Evolutionary conservation across 2,329 filamentous ascomycete species (phyloP).

Genomic region (Fusarium sp.): DNA sequence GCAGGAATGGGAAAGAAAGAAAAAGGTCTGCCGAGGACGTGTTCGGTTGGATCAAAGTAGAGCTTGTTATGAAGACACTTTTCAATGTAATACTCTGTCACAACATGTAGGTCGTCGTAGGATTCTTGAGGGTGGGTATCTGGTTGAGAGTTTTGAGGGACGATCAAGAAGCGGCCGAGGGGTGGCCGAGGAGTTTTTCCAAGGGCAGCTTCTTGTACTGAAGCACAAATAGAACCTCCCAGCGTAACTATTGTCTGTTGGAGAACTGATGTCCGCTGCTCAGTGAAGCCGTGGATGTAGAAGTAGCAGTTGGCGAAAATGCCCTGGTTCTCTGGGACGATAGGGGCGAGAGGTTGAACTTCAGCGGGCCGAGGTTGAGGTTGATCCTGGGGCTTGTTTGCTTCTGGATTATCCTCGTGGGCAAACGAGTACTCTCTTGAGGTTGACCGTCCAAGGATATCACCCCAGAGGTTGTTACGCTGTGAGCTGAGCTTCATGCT

Average conservation of each 20-base stretch:
- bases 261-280: constrained; percentile 62
- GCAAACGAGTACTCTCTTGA: constrained; percentile 52
- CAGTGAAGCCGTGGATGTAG: constrained; percentile 70
- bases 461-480: constrained; percentile 88
- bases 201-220: constrained; percentile 56
- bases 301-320: constrained; percentile 70
- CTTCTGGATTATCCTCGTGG: constrained; percentile 34
- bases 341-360: constrained; percentile 19
- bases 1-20: constrained; percentile 75
- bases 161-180: constrained; percentile 62
- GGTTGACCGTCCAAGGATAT: constrained; percentile 74
- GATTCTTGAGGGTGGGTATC: constrained; percentile 56
- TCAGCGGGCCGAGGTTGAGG: constrained; percentile 14
- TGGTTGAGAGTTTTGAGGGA: constrained; percentile 64
- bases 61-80: constrained; percentile 83
- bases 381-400: constrained; percentile 16
- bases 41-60: constrained; percentile 75
- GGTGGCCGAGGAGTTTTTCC: constrained; percentile 46
- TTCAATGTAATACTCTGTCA: constrained; percentile 96
- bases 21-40: constrained; percentile 84
- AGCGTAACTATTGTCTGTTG: constrained; percentile 62
- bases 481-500: constrained; percentile 87
- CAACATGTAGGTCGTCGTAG: constrained; percentile 59
- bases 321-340: constrained; percentile 44
- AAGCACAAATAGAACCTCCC: constrained; percentile 58